phyloP scores from a whole-genome alignment of 352 stramenopile species.

The Globisporangium alternatum region DNA sequence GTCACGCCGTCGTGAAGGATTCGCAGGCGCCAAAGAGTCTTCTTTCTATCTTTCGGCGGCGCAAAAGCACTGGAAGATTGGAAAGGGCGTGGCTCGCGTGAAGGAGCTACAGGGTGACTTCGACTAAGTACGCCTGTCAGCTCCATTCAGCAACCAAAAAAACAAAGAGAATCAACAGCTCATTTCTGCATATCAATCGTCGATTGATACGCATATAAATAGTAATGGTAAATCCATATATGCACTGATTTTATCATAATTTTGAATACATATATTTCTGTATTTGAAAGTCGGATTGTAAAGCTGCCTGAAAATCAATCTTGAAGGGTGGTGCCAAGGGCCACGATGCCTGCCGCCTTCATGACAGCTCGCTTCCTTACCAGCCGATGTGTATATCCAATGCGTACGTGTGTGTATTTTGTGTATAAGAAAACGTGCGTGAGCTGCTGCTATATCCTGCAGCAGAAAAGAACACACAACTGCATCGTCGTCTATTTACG shows the following conservation, averaged over 20 bases:
- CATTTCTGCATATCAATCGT: background rate
- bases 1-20: background rate
- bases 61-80: conserved; percentile 10
- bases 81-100: background rate
- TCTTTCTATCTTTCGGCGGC: conserved; percentile 8
- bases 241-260: too few relatives aligned
- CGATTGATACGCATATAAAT: background rate
- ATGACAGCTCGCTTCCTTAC: background rate
- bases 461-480: background rate
- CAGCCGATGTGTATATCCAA: background rate
- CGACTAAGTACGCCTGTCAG: conserved; percentile 8
- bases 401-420: background rate
- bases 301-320: background rate
- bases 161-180: background rate
- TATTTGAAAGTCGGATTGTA: background rate
- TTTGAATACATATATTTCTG: background rate
- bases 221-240: too few relatives aligned
- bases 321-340: background rate
- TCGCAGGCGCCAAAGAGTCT: conserved; percentile 8
- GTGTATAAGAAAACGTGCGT: background rate
- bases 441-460: background rate
- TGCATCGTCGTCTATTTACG: conserved; percentile 19
- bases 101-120: background rate
- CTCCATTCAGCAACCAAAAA: background rate
- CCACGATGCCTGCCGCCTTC: background rate